Conservation (phyloP, 306 rosid genomes). For the Quercus aquifolioides region DNA sequence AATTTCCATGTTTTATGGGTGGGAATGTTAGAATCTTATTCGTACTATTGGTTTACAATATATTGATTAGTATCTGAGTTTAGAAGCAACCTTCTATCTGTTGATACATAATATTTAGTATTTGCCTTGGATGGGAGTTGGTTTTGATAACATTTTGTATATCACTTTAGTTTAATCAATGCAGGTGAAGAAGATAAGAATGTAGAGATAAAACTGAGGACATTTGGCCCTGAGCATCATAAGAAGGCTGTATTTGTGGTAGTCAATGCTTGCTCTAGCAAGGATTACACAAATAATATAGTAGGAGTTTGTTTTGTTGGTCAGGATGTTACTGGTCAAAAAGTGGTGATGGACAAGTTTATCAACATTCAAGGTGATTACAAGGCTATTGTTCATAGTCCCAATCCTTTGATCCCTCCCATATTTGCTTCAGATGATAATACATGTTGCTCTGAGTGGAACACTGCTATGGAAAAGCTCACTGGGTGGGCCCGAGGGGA, state of each 20-base stretch:
- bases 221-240: slow-evolving; percentile 65
- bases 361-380: slow-evolving; percentile 94
- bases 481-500: slow-evolving; percentile 83
- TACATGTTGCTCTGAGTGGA: slow-evolving; percentile 98
- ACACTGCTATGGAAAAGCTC: slow-evolving; percentile 93
- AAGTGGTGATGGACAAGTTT: slow-evolving; percentile 95
- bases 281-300: slow-evolving; percentile 72
- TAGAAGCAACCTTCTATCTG: slow-evolving; percentile 28
- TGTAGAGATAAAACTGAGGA: slow-evolving; percentile 87
- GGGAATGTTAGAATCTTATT: slow-evolving; percentile 2
- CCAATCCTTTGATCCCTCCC: slow-evolving; percentile 94
- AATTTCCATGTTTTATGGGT: not conserved
- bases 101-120: slow-evolving; percentile 23
- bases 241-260: slow-evolving; percentile 70
- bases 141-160: slow-evolving; percentile 20
- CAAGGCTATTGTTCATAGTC: slow-evolving; percentile 93
- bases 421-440: slow-evolving; percentile 96
- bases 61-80: slow-evolving; percentile 10
- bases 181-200: slow-evolving; percentile 99
- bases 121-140: slow-evolving; percentile 25
- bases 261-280: slow-evolving; percentile 99
- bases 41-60: slow-evolving; percentile 2
- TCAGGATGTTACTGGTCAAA: slow-evolving; percentile 94
- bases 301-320: slow-evolving; percentile 99
- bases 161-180: slow-evolving; percentile 40